Percentiles rank a stretch among this genome's conserved stretches.
Conservation (phyloP, 2,329 filamentous ascomycete species). For the Cercospora nicotianae region DNA sequence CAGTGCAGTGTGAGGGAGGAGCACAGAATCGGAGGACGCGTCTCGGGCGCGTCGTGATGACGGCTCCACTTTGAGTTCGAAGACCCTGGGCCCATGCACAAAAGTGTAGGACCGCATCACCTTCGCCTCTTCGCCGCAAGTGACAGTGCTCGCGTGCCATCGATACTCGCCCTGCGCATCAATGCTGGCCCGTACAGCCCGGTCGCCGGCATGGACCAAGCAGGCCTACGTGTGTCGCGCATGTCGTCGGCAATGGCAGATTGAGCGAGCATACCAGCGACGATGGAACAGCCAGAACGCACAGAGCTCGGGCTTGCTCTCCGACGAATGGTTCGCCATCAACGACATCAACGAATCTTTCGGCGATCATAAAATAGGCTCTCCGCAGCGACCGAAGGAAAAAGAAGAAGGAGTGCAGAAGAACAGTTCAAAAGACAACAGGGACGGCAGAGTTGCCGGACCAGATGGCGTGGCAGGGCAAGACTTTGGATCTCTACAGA, state of each 20-base stretch:
- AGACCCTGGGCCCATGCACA: slow-evolving; percentile 5
- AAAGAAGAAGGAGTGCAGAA: neutral
- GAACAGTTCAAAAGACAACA: neutral
- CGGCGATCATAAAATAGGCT: neutral
- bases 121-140: neutral
- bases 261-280: slow-evolving; percentile 15
- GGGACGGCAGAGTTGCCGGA: neutral
- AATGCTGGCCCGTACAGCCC: slow-evolving; percentile 24
- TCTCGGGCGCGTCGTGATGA: slow-evolving; percentile 6
- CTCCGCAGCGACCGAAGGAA: neutral
- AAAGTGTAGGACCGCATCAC: neutral
- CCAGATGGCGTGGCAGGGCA: neutral
- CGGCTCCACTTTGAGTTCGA: neutral
- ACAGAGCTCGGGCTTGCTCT: neutral
- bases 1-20: neutral
- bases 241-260: slow-evolving; percentile 25
- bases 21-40: slow-evolving; percentile 10
- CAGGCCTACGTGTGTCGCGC: slow-evolving; percentile 26
- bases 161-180: neutral
- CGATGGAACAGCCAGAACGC: slow-evolving; percentile 21
- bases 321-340: slow-evolving; percentile 23
- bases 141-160: neutral
- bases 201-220: slow-evolving; percentile 25
- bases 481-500: neutral
- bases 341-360: slow-evolving; percentile 29